Percentiles rank a stretch among this genome's conserved stretches.
phyloP scores from a whole-genome alignment of 257 asterid genomes.

The Agastache rugosa region DNA sequence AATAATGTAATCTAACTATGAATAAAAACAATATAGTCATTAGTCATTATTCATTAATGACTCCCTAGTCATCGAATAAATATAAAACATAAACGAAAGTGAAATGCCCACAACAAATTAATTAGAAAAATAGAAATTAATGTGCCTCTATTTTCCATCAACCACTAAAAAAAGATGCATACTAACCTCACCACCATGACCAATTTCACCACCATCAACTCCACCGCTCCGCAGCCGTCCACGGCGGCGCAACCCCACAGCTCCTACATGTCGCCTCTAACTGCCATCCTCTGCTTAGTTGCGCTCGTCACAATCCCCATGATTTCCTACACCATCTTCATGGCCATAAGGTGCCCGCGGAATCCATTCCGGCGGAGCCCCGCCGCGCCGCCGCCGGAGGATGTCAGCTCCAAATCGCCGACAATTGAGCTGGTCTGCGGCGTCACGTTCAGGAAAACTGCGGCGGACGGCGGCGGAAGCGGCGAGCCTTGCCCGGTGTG shows the following conservation, averaged over 20 bases:
- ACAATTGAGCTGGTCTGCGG: slow-evolving; percentile 32
- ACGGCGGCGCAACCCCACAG: slow-evolving; percentile 28
- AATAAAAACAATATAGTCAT: not conserved
- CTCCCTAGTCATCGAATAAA: not conserved
- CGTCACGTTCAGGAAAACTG: slow-evolving; percentile 42
- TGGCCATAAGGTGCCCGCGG: slow-evolving; percentile 37
- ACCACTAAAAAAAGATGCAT: not conserved
- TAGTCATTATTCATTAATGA: not conserved
- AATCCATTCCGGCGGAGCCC: slow-evolving; percentile 25
- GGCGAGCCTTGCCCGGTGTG: slow-evolving; percentile 65
- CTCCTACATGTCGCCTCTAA: slow-evolving; percentile 46
- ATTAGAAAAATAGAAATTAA: not conserved
- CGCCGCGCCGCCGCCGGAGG: slow-evolving; percentile 21
- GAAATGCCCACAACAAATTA: not conserved
- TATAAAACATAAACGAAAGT: not conserved
- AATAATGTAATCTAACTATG: too few relatives aligned
- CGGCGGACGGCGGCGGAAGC: slow-evolving; percentile 24
- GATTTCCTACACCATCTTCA: slow-evolving; percentile 53
- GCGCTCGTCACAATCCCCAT: slow-evolving; percentile 49
- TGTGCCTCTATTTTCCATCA: not conserved
- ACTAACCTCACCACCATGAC: not conserved
- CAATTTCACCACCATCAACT: slow-evolving; percentile 38
- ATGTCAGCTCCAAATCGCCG: not conserved
- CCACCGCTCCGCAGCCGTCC: slow-evolving; percentile 42
- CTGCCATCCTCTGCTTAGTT: slow-evolving; percentile 47